phyloP scores from a whole-genome alignment of 2,329 filamentous ascomycete genomes.

The Claviceps pusilla region DNA sequence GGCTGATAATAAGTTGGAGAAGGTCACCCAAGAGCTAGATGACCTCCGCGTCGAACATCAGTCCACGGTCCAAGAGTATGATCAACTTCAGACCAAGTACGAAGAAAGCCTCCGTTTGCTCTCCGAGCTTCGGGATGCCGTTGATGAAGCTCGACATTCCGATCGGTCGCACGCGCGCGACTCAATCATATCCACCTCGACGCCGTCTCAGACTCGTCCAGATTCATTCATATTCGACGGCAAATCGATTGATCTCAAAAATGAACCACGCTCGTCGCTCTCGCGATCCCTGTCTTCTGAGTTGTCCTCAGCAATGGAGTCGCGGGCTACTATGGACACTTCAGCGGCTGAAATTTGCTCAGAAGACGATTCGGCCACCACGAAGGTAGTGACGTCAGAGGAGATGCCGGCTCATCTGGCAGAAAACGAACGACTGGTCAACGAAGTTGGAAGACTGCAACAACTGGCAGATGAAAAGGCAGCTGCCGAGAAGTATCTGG shows the following conservation, averaged over 20 bases:
- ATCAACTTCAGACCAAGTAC: constrained; percentile 74
- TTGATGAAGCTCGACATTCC: constrained; percentile 63
- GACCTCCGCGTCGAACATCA: constrained; percentile 87
- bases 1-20: constrained; percentile 84
- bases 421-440: constrained; percentile 30
- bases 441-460: constrained; percentile 59
- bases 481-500: constrained; percentile 54
- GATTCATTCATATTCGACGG: constrained; percentile 74
- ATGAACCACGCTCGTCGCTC: constrained; percentile 47
- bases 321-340: constrained; percentile 48
- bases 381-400: constrained; percentile 25
- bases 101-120: constrained; percentile 73
- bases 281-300: constrained; percentile 90
- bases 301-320: constrained; percentile 74
- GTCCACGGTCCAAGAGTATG: constrained; percentile 63
- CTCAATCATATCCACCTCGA: constrained; percentile 35
- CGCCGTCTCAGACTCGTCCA: constrained; percentile 39
- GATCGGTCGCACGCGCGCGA: constrained; percentile 32
- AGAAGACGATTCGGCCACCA: constrained; percentile 27
- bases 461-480: constrained; percentile 63
- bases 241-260: constrained; percentile 55
- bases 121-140: constrained; percentile 68
- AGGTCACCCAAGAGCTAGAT: constrained; percentile 78
- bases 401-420: constrained; percentile 23
- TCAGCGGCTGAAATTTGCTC: constrained; percentile 38